phyloP scores from a whole-genome alignment of 768 basidiomycete species.

The Multifurca ochricompacta region DNA sequence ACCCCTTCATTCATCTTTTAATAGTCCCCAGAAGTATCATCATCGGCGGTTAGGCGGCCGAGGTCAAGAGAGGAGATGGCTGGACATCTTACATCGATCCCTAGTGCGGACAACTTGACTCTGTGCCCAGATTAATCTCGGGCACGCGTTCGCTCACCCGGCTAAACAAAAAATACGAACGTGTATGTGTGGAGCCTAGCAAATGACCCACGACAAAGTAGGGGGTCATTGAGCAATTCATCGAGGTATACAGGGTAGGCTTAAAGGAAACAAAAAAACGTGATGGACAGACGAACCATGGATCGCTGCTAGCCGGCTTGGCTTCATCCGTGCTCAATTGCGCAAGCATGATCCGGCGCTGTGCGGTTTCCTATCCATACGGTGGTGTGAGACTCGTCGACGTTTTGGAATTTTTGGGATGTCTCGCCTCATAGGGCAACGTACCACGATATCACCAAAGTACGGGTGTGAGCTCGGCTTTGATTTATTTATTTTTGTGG shows the following conservation, averaged over 20 bases:
- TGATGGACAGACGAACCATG: not conserved
- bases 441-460: slow-evolving; percentile 14
- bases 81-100: slow-evolving; percentile 10
- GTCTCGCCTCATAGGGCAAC: not conserved
- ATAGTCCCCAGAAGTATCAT: too few species aligned
- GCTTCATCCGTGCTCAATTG: slow-evolving; percentile 13
- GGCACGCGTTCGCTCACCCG: not conserved
- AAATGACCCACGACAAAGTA: not conserved
- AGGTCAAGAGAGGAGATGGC: not conserved
- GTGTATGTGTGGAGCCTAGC: slow-evolving; percentile 11
- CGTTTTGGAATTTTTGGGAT: not conserved
- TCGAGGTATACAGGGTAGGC: too few species aligned
- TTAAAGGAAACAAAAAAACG: not conserved
- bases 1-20: not conserved
- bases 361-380: slow-evolving; percentile 10
- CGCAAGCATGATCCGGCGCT: slow-evolving; percentile 13
- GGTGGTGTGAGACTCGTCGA: not conserved
- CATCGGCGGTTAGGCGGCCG: not conserved
- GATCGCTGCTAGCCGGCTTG: not conserved
- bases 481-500: not conserved
- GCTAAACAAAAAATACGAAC: not conserved
- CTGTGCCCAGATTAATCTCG: not conserved
- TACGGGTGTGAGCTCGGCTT: slow-evolving; percentile 3
- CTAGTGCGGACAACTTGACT: slow-evolving; percentile 11
- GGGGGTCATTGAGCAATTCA: not conserved